A percentile compares a stretch with the other conserved stretches of the same genome.
These are phyloP conservation scores for Aspergillus egyptiacus DNA, from an alignment of 495 filamentous ascomycete species.

Conservation along the genomic window DNA sequence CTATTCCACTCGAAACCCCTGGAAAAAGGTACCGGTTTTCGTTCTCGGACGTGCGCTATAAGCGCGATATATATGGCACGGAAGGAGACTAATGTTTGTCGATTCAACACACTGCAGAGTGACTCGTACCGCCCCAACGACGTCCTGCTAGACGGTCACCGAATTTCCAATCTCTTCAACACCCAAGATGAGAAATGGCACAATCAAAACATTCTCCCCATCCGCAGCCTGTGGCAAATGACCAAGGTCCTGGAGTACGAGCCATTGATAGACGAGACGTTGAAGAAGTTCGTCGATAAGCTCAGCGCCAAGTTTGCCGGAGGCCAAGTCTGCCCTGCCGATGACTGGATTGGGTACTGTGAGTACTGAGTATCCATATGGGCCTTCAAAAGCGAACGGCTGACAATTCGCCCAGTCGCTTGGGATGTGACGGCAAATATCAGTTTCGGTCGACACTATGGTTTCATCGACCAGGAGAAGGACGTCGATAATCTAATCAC, in stretches of 20 bases:
- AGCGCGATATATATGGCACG: background rate
- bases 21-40: conserved; percentile 24
- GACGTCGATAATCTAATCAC: conserved; percentile 19
- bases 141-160: conserved; percentile 17
- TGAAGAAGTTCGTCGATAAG: conserved; percentile 23
- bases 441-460: conserved; percentile 25
- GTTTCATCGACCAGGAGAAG: conserved; percentile 13
- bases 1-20: conserved; percentile 27
- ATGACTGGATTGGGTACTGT: conserved; percentile 15
- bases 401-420: conserved; percentile 21
- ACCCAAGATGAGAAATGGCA: conserved; percentile 29
- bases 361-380: background rate
- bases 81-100: background rate
- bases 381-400: background rate
- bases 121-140: conserved; percentile 28
- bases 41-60: conserved; percentile 3
- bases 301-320: conserved; percentile 19
- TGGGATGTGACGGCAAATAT: conserved; percentile 33
- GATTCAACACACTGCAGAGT: conserved; percentile 15
- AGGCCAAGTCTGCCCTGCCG: conserved; percentile 8
- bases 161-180: conserved; percentile 28
- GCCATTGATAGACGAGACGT: conserved; percentile 20
- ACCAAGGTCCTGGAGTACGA: conserved; percentile 27
- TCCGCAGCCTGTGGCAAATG: conserved; percentile 25
- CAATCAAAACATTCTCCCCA: conserved; percentile 21